Percentiles rank a stretch among this genome's conserved stretches.
Conservation (phyloP, 352 stramenopile genomes). For the Phytophthora pistaciae region DNA sequence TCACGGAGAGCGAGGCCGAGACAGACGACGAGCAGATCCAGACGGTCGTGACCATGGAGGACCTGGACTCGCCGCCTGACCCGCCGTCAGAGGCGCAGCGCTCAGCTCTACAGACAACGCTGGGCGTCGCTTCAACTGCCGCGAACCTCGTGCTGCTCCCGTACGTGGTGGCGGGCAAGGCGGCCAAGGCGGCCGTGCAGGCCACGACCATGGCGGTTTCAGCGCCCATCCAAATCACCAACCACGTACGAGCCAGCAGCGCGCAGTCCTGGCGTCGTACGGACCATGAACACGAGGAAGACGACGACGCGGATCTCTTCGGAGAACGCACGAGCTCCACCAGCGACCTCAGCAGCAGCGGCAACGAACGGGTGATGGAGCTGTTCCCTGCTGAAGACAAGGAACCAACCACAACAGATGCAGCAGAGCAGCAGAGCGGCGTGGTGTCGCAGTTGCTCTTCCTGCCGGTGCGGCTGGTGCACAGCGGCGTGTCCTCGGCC, state of each 20-base stretch:
- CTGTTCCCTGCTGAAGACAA: constrained; percentile 19
- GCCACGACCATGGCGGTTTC: constrained; percentile 67
- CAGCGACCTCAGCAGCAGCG: constrained; percentile 26
- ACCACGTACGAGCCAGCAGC: constrained; percentile 56
- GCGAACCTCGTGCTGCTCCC: constrained; percentile 72
- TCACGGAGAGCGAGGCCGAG: constrained; percentile 27
- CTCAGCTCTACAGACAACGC: constrained; percentile 55
- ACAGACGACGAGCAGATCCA: constrained; percentile 21
- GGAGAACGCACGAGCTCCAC: constrained; percentile 45
- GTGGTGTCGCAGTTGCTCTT: constrained; percentile 67
- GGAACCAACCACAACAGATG: neutral
- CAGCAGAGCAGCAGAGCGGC: constrained; percentile 19
- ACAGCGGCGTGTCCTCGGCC: constrained; percentile 65
- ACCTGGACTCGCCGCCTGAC: constrained; percentile 9
- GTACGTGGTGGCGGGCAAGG: constrained; percentile 70
- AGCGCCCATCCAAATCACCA: constrained; percentile 65
- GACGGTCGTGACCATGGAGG: constrained; percentile 33
- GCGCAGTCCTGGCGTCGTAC: constrained; percentile 31
- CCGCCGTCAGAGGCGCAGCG: constrained; percentile 4
- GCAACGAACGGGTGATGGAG: constrained; percentile 28
- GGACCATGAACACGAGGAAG: neutral
- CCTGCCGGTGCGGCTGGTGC: constrained; percentile 65
- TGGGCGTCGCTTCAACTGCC: constrained; percentile 62
- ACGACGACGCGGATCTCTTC: constrained; percentile 55
- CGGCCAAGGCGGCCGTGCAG: constrained; percentile 59